phyloP scores from a whole-genome alignment of 139 green algal species.

The Coelastrella sp. region DNA sequence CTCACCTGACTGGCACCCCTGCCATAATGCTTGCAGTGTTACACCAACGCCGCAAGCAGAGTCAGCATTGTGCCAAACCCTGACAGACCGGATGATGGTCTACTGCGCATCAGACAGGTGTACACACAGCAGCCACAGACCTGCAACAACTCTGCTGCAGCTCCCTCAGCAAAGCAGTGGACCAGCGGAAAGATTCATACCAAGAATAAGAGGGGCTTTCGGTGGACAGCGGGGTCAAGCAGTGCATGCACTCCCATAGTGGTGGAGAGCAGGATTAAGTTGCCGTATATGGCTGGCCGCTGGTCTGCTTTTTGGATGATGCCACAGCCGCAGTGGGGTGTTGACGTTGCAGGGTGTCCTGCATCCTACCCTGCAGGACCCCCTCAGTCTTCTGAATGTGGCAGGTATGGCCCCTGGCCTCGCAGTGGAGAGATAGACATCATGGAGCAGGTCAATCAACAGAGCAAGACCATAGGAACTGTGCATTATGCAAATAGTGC shows the following conservation, averaged over 20 bases:
- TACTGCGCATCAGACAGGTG: not conserved
- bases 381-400: not conserved
- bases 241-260: not conserved
- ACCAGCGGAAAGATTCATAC: constrained; percentile 9
- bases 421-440: constrained; percentile 15
- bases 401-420: not conserved
- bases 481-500: not conserved
- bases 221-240: not conserved
- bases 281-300: not conserved
- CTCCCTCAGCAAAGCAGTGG: not conserved
- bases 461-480: not conserved
- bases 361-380: not conserved
- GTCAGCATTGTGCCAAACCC: not conserved
- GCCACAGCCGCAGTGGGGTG: not conserved
- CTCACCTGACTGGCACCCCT: too few species aligned
- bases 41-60: not conserved
- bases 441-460: not conserved
- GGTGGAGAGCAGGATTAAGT: not conserved
- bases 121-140: not conserved
- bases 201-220: not conserved
- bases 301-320: constrained; percentile 19
- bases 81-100: not conserved
- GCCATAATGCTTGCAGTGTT: not conserved
- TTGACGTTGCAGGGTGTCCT: not conserved
- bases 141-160: not conserved